These are phyloP conservation scores for Nitzschia sp. DNA, from an alignment of 108 stramenopile genomes.

Conservation along the genomic window DNA sequence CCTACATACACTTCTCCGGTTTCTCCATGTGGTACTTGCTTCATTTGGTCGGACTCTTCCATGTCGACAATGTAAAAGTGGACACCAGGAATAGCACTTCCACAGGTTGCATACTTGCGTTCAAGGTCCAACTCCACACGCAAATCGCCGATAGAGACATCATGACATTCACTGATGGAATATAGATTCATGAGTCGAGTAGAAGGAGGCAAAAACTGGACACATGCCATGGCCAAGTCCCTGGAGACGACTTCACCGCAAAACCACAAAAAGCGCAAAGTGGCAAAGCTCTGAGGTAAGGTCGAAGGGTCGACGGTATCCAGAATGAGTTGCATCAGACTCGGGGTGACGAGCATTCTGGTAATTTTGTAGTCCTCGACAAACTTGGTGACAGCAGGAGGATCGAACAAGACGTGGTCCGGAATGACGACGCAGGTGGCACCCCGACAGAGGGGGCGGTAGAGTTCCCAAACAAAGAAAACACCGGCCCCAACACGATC, in stretches of 20 bases:
- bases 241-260: conserved; percentile 78
- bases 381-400: conserved; percentile 44
- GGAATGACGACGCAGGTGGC: conserved; percentile 66
- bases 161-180: conserved; percentile 74
- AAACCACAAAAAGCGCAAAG: conserved; percentile 31
- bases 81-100: conserved; percentile 30
- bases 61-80: conserved; percentile 52
- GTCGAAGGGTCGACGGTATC: conserved; percentile 43
- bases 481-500: conserved; percentile 71
- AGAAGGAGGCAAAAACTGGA: conserved; percentile 37
- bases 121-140: conserved; percentile 34
- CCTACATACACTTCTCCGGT: conserved; percentile 64
- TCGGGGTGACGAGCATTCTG: conserved; percentile 75
- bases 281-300: conserved; percentile 39
- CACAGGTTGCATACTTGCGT: conserved; percentile 52
- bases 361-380: conserved; percentile 53
- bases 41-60: conserved; percentile 30
- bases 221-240: conserved; percentile 41
- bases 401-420: conserved; percentile 71
- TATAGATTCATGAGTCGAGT: conserved; percentile 66
- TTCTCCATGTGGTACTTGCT: conserved; percentile 41
- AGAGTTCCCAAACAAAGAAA: conserved; percentile 83
- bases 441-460: conserved; percentile 66
- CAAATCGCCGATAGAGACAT: conserved; percentile 55
- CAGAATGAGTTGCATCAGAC: conserved; percentile 61